Evolutionary conservation across 768 basidiomycete genomes (phyloP).

Genomic region (Boletus rubescentipes): DNA sequence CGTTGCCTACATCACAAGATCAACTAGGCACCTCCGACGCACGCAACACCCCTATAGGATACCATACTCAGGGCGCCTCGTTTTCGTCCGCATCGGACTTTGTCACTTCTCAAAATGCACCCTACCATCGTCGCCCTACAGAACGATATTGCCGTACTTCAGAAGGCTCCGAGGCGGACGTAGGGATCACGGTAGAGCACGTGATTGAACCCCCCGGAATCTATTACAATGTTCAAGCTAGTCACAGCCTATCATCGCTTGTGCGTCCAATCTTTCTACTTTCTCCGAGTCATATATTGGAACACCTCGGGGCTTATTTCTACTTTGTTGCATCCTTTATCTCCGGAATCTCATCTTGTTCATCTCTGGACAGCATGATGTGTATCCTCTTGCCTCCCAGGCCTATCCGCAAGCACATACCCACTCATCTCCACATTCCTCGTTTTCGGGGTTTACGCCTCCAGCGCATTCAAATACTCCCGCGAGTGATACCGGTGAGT

Average conservation of each 20-base stretch:
- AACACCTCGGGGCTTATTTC: too few relatives aligned
- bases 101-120: neutral
- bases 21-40: neutral
- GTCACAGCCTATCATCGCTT: conserved; percentile 23
- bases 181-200: conserved; percentile 21
- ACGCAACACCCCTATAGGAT: neutral
- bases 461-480: conserved; percentile 27
- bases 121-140: conserved; percentile 4
- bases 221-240: conserved; percentile 16
- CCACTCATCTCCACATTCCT: conserved; percentile 20
- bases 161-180: neutral
- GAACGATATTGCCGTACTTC: conserved; percentile 6
- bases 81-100: conserved; percentile 7
- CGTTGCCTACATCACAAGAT: neutral
- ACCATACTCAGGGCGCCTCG: neutral
- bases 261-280: conserved; percentile 16
- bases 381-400: neutral
- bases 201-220: conserved; percentile 5
- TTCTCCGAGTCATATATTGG: too few relatives aligned
- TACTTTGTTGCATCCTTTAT: neutral
- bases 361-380: conserved; percentile 15
- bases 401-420: conserved; percentile 9
- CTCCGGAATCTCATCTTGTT: neutral
- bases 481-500: conserved; percentile 29
- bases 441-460: conserved; percentile 22